Evolutionary conservation across 2,329 filamentous ascomycete species (phyloP), one percentile per base, ranked within the genome.

Genomic region (Knoxdaviesia capensis): DNA sequence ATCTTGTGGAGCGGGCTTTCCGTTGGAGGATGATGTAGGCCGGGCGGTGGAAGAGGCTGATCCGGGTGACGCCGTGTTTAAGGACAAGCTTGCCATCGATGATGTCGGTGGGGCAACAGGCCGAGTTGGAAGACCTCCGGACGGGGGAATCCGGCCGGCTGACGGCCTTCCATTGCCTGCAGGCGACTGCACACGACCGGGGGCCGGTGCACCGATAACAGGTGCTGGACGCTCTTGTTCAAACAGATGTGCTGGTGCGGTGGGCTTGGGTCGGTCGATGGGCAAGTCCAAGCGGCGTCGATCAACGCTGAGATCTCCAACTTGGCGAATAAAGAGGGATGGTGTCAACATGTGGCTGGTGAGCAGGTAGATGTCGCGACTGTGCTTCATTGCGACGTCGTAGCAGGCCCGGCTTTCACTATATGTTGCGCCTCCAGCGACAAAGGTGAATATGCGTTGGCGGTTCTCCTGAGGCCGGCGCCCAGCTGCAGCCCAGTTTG

Each of bases 311-410:
- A 96, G 66, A 53, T 94, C 86, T 11, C 75, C 72, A 2, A 94
- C 62, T 56, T 96, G 87, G 35, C 81, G 76, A 33, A 94, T 60
- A 56, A 87, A 98, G 20, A 92, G 66, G 36, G 74, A 65, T 0
- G 90, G 88, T 1, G 78, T 90, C 39, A 93, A 65, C 87, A 98
- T 94, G 55, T 98, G 90, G 29, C 81, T 87, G 0, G 84, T 90
- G 11, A 80, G 74, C 5, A 98, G 71, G 55, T 92, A 83, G n/a
- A 96, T 65, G 51, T 98, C 90, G 48, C 80, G 75, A 41, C 74
- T 75, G 39, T 75, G 75, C 40, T 75, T 64, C 41, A 77, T 70
- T 3, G 83, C 80, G 30, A 88, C 64, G 52, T 94, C 85, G 56
- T 96, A 96, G 61, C 90, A 98, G 8, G 77, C 71, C 31, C 90